Evolutionary conservation across 805 yeast genomes (phyloP), one percentile per base, ranked within the genome.

Genomic region (Lachancea lanzarotensis): DNA sequence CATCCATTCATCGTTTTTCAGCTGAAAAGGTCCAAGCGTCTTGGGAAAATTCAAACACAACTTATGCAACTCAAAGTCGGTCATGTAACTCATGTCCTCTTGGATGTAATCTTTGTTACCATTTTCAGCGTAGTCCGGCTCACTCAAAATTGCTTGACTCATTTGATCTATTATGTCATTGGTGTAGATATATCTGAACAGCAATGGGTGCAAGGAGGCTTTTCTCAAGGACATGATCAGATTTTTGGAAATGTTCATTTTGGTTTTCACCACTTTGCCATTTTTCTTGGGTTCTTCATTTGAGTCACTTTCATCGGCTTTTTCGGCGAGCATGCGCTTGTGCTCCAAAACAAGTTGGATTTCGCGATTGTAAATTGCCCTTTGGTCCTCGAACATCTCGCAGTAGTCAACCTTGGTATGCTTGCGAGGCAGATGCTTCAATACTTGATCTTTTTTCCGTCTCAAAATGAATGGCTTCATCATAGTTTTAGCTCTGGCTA

Each of bases 401-500:
- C 97, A 89, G 51, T 72, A 72, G 42, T 76, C 78, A 31, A 84
- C 74, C 37, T 67, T 68, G 47, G 82, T 87, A 45, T 70, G 67
- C 60, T 93, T 93, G 26, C 75, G 72, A 1, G 98, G 98, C 47
- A 93, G 70, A 60, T 93, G 91, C 59, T 85, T 79, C 64, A 93
- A 74, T 7, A 93, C 98, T 65, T 91, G 97, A 45, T 78, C 85
- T 68, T 93, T 93, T 60, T 82, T 83, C 62, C 99, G 80, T 65
- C 99, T 76, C 56, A 93, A 70, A 8, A 93, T 91, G 68, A 93
- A 93, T 3, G 99, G 99, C 2, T 95, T 84, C 98, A 93, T 91
- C 97, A 93, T 91, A 4, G 93, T 84, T 62, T 87, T 88, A 3
- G 99, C 99, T 59, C 89, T 85, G 29, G 81, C 75, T 50, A 93